phyloP scores from a whole-genome alignment of 257 asterid species.

The Anisodus tanguticus region DNA sequence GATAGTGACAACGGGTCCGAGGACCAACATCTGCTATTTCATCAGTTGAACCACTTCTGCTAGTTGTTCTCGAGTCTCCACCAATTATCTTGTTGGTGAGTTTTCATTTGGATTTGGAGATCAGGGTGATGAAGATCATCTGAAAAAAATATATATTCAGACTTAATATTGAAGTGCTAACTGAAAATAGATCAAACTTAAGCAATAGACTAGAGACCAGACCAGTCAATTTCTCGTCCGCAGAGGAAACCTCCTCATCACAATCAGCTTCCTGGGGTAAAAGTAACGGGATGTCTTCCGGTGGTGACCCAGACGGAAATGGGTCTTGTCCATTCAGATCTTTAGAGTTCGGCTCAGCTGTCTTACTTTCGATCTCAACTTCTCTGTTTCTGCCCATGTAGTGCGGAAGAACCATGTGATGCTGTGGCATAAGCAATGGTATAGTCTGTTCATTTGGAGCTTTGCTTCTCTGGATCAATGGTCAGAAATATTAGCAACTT shows the following conservation, averaged over 20 bases:
- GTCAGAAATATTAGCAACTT: conserved; percentile 39
- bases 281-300: conserved; percentile 80
- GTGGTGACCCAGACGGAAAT: conserved; percentile 70
- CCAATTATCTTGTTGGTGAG: conserved; percentile 46
- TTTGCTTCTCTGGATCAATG: conserved; percentile 71
- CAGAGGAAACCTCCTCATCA: conserved; percentile 40
- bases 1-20: conserved; percentile 70
- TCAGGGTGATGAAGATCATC: conserved; percentile 36
- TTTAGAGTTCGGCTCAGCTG: conserved; percentile 41
- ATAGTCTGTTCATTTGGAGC: conserved; percentile 87
- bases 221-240: conserved; percentile 43
- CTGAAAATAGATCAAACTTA: conserved; percentile 35
- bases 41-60: conserved; percentile 51
- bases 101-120: conserved; percentile 35
- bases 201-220: conserved; percentile 36
- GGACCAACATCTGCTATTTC: conserved; percentile 76
- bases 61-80: conserved; percentile 59
- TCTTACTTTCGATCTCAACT: conserved; percentile 49
- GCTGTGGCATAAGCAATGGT: conserved; percentile 93
- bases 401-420: conserved; percentile 98
- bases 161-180: conserved; percentile 32
- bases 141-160: conserved; percentile 28
- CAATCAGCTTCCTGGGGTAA: conserved; percentile 82
- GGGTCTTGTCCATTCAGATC: conserved; percentile 49
- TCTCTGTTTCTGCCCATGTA: conserved; percentile 81